Base-by-base conservation (phyloP, 2,329 filamentous ascomycete species). In the Neofusicoccum kwambonambiense region DNA sequence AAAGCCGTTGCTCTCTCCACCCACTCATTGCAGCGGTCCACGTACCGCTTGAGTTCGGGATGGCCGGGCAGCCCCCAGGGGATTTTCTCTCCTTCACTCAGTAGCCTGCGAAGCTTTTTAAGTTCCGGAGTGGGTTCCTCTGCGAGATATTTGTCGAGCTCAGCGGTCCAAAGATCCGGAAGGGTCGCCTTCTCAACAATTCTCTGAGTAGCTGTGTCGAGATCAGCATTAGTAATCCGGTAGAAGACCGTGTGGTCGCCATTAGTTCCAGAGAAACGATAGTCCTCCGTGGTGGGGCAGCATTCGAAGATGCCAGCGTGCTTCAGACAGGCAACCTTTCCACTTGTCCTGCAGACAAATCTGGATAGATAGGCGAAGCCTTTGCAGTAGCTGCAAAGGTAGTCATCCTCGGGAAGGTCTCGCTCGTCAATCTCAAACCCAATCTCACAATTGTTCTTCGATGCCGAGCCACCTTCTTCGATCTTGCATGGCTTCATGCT, bases 11-110 rank as follows among this genome's bases (percentile, higher is more conserved):
- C 95, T 80, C 98, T 94, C 73, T 98, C 95, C 68, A 97, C 92
- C 91, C 96, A 97, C 75, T 96, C 93, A 77, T 97, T 96, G 82
- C 95, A 98, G 73, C 92, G 90, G 71, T 97, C 93, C 76, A 99
- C 95, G 80, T 96, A 99, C 69, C 89, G 87, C 78, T 89, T 90
- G 70, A 99, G 84, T 71, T 91, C 87, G 71, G 90, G 86, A 68
- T 99, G 85, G 68, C 92, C 93, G 69, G 89, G 88, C 67, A 99
- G 85, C 65, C 92, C 90, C 82, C 91, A 96, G 65, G 94, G 93
- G 73, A 99, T 97, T 78, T 92, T 93, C 80, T 99, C 95, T 77
- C 95, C 95, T 83, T 99, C 95, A 74, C 90, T 89, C 66, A 98
- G 84, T 64, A 99, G 84, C 56, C 88, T 87, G 68, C 94, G 90